Conservation (phyloP, 306 rosid genomes). For the Acacia acuminata region DNA sequence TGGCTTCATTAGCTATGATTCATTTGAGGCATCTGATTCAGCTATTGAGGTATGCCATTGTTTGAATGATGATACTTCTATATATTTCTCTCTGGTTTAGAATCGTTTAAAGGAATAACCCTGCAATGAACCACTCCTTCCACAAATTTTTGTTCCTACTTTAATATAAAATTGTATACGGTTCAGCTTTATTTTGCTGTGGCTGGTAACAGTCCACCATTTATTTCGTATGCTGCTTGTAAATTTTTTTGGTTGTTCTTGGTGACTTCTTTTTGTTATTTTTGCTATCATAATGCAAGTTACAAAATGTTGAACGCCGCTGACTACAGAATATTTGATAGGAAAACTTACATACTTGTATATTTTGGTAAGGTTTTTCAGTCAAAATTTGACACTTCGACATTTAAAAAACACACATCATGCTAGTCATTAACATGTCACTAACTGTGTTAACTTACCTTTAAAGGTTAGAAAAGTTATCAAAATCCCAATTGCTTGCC, state of each 20-base stretch:
- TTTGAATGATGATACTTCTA: not conserved
- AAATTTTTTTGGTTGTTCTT: no score
- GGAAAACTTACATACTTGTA: not conserved
- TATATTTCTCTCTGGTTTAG: not conserved
- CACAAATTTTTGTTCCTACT: not conserved
- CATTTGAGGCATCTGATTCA: conserved; percentile 97
- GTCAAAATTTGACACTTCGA: not conserved
- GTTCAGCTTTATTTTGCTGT: not conserved
- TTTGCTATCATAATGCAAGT: not conserved
- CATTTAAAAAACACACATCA: not conserved
- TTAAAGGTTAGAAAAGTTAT: no score
- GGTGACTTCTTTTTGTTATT: not conserved
- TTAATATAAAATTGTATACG: not conserved
- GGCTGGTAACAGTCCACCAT: not conserved
- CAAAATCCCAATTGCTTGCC: not conserved
- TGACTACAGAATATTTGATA: not conserved
- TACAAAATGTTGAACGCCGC: not conserved
- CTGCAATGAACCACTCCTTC: conserved; percentile 7
- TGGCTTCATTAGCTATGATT: conserved; percentile 97
- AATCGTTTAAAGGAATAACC: not conserved
- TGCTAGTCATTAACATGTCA: not conserved
- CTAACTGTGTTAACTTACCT: not conserved
- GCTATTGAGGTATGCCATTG: conserved; percentile 83
- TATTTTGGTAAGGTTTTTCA: not conserved
- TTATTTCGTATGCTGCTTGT: not conserved